These are phyloP conservation scores for Porodaedalea pini DNA, from an alignment of 1,284 basidiomycete species.

Conservation along the genomic window DNA sequence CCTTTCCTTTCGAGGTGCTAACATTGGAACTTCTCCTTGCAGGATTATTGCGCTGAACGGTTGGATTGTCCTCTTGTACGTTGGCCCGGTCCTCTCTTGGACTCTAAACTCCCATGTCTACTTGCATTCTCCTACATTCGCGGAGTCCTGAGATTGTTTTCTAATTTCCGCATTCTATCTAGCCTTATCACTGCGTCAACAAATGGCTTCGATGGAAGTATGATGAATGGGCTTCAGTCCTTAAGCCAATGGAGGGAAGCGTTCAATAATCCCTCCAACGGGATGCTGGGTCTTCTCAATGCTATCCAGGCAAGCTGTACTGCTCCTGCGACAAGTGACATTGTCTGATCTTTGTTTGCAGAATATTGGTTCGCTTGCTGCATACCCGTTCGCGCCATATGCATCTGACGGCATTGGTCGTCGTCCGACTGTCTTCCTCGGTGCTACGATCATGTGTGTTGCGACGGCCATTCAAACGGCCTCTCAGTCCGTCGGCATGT, in stretches of 20 bases:
- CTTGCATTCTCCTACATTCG: background rate
- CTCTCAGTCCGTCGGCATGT: conserved; percentile 31
- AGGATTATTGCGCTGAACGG: conserved; percentile 23
- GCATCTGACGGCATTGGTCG: conserved; percentile 30
- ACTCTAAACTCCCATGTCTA: background rate
- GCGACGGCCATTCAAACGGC: conserved; percentile 30
- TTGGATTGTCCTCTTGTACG: conserved; percentile 24
- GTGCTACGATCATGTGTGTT: conserved; percentile 29
- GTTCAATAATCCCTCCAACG: conserved; percentile 32
- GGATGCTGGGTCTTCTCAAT: conserved; percentile 31
- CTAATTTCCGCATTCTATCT: conserved; percentile 1
- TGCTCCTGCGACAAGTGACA: background rate
- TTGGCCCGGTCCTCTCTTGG: background rate
- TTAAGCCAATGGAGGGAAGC: conserved; percentile 29
- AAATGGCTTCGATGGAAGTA: conserved; percentile 29
- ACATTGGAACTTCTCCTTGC: background rate
- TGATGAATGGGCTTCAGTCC: conserved; percentile 30
- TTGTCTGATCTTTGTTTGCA: background rate
- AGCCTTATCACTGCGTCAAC: conserved; percentile 28
- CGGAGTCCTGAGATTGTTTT: conserved; percentile 3
- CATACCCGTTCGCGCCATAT: conserved; percentile 31
- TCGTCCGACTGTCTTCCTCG: conserved; percentile 28
- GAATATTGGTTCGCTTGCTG: conserved; percentile 23
- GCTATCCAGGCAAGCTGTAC: conserved; percentile 37
- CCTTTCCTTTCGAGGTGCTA: conserved; percentile 8